phyloP scores from a whole-genome alignment of 768 basidiomycete species.

The Mycena leptocephala region DNA sequence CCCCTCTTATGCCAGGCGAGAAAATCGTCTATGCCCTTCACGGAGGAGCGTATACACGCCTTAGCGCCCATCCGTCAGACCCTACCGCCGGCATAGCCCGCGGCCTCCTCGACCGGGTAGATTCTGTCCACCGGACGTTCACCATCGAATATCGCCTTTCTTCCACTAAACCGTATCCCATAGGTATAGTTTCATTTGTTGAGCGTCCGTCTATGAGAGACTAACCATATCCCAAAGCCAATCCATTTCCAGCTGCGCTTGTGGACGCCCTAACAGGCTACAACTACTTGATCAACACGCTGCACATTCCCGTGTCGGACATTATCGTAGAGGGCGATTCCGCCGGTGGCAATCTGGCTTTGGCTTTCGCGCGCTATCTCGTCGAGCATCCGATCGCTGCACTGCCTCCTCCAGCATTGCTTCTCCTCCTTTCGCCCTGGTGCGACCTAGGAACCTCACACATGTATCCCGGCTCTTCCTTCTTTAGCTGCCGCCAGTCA shows the following conservation, averaged over 20 bases:
- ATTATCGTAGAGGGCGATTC: constrained; percentile 85
- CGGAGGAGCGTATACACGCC: constrained; percentile 70
- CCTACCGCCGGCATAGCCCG: constrained; percentile 61
- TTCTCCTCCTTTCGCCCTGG: constrained; percentile 74
- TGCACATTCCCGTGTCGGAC: constrained; percentile 71
- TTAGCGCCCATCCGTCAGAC: constrained; percentile 73
- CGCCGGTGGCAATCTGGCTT: constrained; percentile 82
- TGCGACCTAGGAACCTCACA: constrained; percentile 64
- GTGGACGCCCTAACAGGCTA: constrained; percentile 85
- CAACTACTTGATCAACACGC: constrained; percentile 72
- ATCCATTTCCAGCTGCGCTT: constrained; percentile 84
- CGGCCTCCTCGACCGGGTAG: constrained; percentile 63
- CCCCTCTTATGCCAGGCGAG: constrained; percentile 63
- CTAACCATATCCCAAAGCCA: constrained; percentile 54
- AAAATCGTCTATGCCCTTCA: constrained; percentile 77
- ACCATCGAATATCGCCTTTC: constrained; percentile 84
- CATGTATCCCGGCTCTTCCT: constrained; percentile 56
- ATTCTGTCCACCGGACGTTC: constrained; percentile 65
- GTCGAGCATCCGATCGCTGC: constrained; percentile 59
- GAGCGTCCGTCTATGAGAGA: no score
- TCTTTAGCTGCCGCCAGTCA: constrained; percentile 46
- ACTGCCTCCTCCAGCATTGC: constrained; percentile 64
- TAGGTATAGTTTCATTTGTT: no score
- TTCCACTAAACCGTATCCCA: constrained; percentile 56
- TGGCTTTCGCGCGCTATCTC: constrained; percentile 76